A percentile compares a stretch with the other conserved stretches of the same genome.
Evolutionary conservation across 306 rosid genomes (phyloP).

Genomic region (Casuarina cunninghamiana): DNA sequence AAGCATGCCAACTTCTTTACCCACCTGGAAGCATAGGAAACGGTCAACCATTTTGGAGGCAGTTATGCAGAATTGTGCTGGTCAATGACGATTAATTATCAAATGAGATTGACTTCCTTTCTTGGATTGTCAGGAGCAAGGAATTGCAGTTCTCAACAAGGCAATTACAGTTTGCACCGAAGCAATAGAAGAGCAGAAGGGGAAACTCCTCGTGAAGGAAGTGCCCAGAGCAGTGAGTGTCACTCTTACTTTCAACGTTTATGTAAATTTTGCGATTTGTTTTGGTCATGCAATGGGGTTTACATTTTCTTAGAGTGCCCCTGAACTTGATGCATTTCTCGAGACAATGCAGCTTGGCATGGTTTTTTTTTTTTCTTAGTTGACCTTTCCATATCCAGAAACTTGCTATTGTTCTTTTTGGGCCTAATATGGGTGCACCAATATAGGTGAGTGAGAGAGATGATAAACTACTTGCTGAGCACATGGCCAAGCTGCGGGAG

Average conservation of each 20-base stretch:
- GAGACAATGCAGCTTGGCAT: not conserved
- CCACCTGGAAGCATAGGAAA: too few relatives aligned
- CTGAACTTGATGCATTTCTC: not conserved
- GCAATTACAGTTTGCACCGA: conserved; percentile 75
- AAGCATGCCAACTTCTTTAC: too few relatives aligned
- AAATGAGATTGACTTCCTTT: conserved; percentile 22
- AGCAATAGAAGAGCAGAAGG: conserved; percentile 81
- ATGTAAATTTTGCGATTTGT: not conserved
- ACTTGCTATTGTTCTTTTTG: not conserved
- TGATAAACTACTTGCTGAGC: conserved; percentile 80
- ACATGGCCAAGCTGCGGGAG: conserved; percentile 76
- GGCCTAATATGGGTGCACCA: conserved; percentile 33
- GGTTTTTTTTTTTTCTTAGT: not conserved
- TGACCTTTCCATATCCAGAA: too few relatives aligned
- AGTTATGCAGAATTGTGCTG: not conserved
- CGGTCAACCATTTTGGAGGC: too few relatives aligned
- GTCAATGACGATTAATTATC: not conserved
- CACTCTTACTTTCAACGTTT: not conserved
- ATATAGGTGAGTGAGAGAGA: conserved; percentile 88
- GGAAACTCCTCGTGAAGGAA: conserved; percentile 84
- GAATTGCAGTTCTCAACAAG: conserved; percentile 67
- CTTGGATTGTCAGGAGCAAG: conserved; percentile 69
- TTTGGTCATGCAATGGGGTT: not conserved
- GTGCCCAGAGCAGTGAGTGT: conserved; percentile 88
- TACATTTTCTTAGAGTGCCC: not conserved